A percentile compares a stretch with the other conserved stretches of the same genome.
These are phyloP conservation scores for Leishmania tropica DNA, from an alignment of 208 protist genomes.

Conservation along the genomic window DNA sequence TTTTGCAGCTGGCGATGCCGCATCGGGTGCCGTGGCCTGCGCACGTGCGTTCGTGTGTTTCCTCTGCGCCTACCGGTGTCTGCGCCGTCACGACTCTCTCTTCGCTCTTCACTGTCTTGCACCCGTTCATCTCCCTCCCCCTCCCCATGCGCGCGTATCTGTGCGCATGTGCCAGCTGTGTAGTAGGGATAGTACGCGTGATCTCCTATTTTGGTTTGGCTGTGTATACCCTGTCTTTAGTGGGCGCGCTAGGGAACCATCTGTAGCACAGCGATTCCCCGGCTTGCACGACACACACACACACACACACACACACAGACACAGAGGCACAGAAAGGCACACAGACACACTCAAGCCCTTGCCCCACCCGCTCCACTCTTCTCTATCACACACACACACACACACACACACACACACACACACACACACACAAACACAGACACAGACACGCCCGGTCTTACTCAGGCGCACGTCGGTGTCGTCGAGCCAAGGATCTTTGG, in stretches of 20 bases:
- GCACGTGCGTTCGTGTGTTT: not conserved
- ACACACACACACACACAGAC: not conserved
- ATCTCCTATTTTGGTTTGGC: not conserved
- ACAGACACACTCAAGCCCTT: too few relatives aligned
- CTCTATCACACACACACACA: too few relatives aligned
- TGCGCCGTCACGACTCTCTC: not conserved
- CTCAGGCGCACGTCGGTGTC: not conserved
- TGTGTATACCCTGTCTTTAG: not conserved
- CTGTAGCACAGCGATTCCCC: not conserved
- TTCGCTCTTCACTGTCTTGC: not conserved
- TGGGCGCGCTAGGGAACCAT: not conserved
- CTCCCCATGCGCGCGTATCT: not conserved
- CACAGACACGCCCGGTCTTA: not conserved
- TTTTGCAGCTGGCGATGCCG: not conserved
- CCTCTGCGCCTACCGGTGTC: not conserved
- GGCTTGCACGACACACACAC: not conserved
- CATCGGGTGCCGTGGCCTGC: not conserved
- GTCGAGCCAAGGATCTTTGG: not conserved
- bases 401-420: too few relatives aligned
- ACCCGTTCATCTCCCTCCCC: conserved; percentile 4
- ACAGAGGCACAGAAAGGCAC: not conserved
- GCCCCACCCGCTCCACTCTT: too few relatives aligned
- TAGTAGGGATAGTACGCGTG: not conserved
- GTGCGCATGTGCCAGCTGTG: not conserved
- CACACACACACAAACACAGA: not conserved